Conservation (phyloP, 2,329 filamentous ascomycete genomes). For the Grosmannia serpens region DNA sequence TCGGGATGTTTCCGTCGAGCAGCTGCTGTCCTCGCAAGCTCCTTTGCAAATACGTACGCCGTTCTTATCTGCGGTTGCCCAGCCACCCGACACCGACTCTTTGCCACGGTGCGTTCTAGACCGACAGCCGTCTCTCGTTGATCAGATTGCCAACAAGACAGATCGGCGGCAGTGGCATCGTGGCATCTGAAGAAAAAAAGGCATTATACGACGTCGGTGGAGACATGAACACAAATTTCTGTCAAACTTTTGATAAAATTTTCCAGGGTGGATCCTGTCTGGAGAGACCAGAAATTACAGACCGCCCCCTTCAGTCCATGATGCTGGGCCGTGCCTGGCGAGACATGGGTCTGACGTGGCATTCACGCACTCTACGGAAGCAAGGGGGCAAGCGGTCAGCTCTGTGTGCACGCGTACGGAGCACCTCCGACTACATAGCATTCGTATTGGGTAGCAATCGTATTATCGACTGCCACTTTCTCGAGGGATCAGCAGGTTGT, state of each 20-base stretch:
- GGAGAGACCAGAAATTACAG: background rate
- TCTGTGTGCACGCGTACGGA: too few species aligned
- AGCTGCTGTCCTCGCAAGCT: too few species aligned
- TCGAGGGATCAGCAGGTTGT: too few species aligned
- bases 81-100: too few species aligned
- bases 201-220: background rate
- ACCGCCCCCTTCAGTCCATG: background rate
- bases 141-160: background rate
- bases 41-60: too few species aligned
- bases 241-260: background rate
- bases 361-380: background rate
- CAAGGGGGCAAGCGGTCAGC: background rate
- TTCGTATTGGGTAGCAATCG: too few species aligned
- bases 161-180: background rate
- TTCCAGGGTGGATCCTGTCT: background rate
- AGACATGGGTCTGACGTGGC: background rate
- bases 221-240: background rate
- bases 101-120: background rate
- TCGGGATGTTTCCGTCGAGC: too few species aligned
- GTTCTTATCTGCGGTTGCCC: too few species aligned
- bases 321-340: background rate
- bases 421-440: too few species aligned
- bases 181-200: background rate
- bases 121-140: background rate
- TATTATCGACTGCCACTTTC: too few species aligned